Evolutionary conservation across 345 rosid genomes (phyloP), one percentile per base, ranked within the genome.

Genomic region (Psidium guajava): DNA sequence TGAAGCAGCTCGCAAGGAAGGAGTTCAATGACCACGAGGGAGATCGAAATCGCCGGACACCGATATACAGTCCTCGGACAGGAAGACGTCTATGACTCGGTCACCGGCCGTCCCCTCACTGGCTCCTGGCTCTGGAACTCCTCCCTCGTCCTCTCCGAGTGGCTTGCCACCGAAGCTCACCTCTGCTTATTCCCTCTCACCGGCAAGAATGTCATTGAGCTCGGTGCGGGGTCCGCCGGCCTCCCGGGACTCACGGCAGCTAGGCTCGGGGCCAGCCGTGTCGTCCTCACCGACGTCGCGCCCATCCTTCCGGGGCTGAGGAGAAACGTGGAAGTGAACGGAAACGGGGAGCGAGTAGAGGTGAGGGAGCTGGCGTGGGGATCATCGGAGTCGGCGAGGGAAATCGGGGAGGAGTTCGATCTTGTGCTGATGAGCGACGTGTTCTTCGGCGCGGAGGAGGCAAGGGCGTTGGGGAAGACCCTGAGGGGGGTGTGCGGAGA

Each of bases 81-180:
- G 64, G 88, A 89, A 49, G 85, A 88, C 49, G 56, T 87, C 27
- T 82, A 49, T 54, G 85, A 89, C 87, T 82, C 87, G 1, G 21
- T 81, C 82, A 86, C 91, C 0, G 93, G 89, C 54, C 77, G 61
- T 64, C 52, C 90, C 69, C 86, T 89, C 64, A 87, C 91, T 53
- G 89, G 91, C 27, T 86, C 94, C 44, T 92, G 91, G 87, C 57
- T 90, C 5, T 87, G 89, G 91, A 84, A 88, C 82, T 89, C 92
- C 0, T 90, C 91, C 81, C 85, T 87, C 14, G 28, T 92, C 80
- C 87, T 92, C 32, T 85, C 89, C 32, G 54, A 84, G 20, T 91
- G 85, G 83, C 85, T 90, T 42, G 69, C 87, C 3, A 28, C 69
- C 22, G 24, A 53, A 22, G 51, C 90, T n/a, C 75, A 83, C 56